A percentile compares a stretch with the other conserved stretches of the same genome.
Evolutionary conservation across 2,329 filamentous ascomycete genomes (phyloP).

Genomic region (Metarhizium robertsii): DNA sequence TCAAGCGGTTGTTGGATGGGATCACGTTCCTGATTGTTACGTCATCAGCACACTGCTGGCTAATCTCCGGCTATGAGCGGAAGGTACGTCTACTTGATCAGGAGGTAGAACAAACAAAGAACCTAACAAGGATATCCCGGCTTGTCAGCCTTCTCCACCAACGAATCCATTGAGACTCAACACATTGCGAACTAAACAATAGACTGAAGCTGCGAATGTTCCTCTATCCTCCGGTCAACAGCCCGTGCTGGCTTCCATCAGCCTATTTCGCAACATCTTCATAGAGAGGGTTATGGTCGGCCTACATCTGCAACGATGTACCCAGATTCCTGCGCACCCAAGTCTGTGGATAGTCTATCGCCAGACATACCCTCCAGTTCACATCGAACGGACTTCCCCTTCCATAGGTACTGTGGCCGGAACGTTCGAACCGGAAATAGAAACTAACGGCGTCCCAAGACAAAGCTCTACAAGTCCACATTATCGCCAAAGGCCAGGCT

Average conservation of each 20-base stretch:
- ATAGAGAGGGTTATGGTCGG: not conserved
- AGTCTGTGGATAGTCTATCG: not conserved
- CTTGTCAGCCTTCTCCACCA: not conserved
- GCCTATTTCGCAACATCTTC: too few relatives aligned
- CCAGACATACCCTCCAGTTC: not conserved
- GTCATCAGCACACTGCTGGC: too few relatives aligned
- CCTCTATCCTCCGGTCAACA: not conserved
- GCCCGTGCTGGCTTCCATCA: not conserved
- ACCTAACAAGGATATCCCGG: too few relatives aligned
- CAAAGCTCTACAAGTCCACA: not conserved
- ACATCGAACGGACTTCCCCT: not conserved
- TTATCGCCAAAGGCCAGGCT: not conserved
- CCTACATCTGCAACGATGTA: not conserved
- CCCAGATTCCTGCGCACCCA: not conserved
- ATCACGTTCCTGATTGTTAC: too few relatives aligned
- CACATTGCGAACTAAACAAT: too few relatives aligned
- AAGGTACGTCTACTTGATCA: too few relatives aligned
- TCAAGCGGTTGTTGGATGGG: too few relatives aligned
- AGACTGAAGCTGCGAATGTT: not conserved
- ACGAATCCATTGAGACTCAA: not conserved
- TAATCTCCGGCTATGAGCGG: too few relatives aligned
- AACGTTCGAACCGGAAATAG: not conserved
- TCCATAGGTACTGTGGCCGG: not conserved
- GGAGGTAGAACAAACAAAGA: too few relatives aligned
- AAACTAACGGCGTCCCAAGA: not conserved